Conservation (phyloP, 768 basidiomycete genomes). For the Termitomyces sp. region DNA sequence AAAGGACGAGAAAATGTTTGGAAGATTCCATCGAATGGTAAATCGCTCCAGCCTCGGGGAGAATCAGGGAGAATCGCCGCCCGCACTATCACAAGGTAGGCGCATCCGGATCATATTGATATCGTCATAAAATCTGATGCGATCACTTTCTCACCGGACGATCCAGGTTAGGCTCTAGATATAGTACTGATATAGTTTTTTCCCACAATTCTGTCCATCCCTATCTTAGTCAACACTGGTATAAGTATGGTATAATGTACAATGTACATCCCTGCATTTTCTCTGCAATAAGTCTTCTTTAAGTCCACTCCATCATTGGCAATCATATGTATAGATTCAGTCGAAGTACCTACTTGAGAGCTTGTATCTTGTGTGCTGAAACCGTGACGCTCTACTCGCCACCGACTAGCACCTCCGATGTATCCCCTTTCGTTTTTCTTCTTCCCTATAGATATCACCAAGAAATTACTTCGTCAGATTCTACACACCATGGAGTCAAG, state of each 20-base stretch:
- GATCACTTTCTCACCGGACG: conserved; percentile 1
- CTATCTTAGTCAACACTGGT: background rate
- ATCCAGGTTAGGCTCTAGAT: too few species aligned
- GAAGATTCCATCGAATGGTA: background rate
- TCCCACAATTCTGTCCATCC: background rate
- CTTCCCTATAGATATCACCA: conserved; percentile 46
- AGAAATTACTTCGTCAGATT: conserved; percentile 5
- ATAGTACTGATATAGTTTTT: background rate
- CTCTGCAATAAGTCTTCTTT: background rate
- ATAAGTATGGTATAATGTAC: background rate
- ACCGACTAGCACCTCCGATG: conserved; percentile 38
- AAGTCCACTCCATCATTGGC: background rate
- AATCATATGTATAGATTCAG: background rate
- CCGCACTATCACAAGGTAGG: too few species aligned
- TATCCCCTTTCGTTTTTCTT: conserved; percentile 67
- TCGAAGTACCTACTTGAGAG: background rate
- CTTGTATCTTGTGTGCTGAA: background rate
- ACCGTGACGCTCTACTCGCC: too few species aligned
- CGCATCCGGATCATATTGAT: background rate
- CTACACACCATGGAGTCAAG: background rate
- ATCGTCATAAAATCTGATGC: background rate
- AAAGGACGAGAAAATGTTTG: too few species aligned
- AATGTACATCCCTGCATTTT: background rate
- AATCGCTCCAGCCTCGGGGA: too few species aligned
- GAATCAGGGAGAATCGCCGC: too few species aligned